Base-by-base conservation (phyloP, 352 stramenopile species). In the Elongisporangium anandrum region DNA sequence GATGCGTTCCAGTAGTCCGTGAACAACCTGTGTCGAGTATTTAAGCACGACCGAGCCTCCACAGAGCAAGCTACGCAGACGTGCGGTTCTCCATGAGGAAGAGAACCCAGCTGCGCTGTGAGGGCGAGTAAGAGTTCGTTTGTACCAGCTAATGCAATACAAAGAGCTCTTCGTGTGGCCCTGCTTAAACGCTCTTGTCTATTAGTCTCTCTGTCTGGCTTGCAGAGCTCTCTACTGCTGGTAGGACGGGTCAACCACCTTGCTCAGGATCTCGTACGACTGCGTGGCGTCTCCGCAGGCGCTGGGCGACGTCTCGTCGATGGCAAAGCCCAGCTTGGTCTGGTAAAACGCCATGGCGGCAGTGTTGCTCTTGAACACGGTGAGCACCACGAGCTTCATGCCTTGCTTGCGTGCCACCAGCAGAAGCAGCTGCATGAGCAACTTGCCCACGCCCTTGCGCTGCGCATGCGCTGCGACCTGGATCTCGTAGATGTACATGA, bases 401-500 rank as follows among this genome's bases (percentile, higher is more conserved):
- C 67, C 53, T 57, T 88, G 75, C 55, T 85, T 73, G 34, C 77
- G 66, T 24, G 81, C 90, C 34, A 98, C 81, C 13, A 92, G 64
- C 60, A 96, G 75, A 55, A 97, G 63, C 21, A 97, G 70, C 51
- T 84, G 81, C 90, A 98, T 98, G n/a, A 98, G 72, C 57, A 88
- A 85, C 69, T 92, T 93, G 50, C 95, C 95, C 0, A 98, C 54
- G 0, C 93, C 93, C 10, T 77, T 75, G 57, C 86, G 72, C 64
- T 90, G 93, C 54, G 70, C 68, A 3, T 45, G 54, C 48, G 67
- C 23, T 10, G 73, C 68, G 55, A 98, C 73, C 73, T 98, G 95
- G 38, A 98, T 81, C 77, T 98, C 95, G 72, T 97, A 98, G 7
- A 98, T 68, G 73, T 98, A 98, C 29, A 97, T 66, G 21, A 97